Evolutionary conservation across 345 rosid genomes (phyloP).

Genomic region (Gossypium bickii): DNA sequence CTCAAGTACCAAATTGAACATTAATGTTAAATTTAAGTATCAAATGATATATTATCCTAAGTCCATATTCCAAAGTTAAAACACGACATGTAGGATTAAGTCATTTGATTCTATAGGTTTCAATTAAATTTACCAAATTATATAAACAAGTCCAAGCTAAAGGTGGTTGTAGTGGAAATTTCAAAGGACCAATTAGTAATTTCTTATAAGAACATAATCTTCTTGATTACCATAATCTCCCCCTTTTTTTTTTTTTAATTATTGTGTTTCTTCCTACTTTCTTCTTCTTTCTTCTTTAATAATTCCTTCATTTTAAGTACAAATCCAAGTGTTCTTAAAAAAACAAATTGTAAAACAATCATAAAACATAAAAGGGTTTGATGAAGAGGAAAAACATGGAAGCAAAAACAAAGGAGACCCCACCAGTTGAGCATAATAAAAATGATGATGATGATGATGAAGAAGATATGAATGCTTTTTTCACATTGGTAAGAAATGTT

Average conservation of each 20-base stretch:
- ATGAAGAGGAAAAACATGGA: constrained; percentile 22
- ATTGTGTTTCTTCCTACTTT: no score
- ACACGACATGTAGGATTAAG: not conserved
- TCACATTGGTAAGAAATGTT: constrained; percentile 10
- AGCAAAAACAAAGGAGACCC: not conserved
- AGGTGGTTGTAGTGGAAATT: constrained; percentile 2
- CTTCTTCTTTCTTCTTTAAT: not conserved
- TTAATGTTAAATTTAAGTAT: no score
- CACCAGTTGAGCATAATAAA: not conserved
- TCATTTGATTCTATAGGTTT: not conserved
- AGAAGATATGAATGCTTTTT: constrained; percentile 7
- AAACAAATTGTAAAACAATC: not conserved
- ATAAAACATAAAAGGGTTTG: not conserved
- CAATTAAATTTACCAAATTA: not conserved
- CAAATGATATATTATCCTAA: no score
- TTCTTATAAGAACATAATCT: not conserved
- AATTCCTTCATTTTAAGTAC: not conserved
- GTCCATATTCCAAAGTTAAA: not conserved
- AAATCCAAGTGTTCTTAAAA: not conserved
- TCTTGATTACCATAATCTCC: not conserved
- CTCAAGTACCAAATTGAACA: no score
- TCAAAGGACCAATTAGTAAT: not conserved
- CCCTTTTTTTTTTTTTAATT: no score
- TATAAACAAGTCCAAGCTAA: not conserved
- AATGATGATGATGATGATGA: not conserved